Conservation (phyloP, 2,329 filamentous ascomycete species). For the Pezicula neosporulosa region DNA sequence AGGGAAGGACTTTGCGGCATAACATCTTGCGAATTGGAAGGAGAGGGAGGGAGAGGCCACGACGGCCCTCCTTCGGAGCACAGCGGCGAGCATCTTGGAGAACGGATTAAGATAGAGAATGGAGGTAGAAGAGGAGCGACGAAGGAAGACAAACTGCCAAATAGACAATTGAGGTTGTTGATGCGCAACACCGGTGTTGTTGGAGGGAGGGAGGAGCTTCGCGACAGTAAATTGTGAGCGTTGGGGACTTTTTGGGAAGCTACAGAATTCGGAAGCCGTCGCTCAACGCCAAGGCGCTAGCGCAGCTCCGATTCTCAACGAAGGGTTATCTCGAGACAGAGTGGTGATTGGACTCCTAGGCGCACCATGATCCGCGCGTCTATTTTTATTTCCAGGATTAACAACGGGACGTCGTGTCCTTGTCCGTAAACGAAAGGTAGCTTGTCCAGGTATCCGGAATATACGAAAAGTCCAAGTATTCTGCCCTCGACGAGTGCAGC, state of each 20-base stretch:
- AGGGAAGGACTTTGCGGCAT: constrained; percentile 73
- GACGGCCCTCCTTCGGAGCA: constrained; percentile 60
- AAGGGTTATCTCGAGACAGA: no score
- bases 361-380: no score
- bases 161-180: constrained; percentile 22
- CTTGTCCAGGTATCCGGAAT: no score
- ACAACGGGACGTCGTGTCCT: no score
- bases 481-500: constrained; percentile 33
- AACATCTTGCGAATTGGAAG: constrained; percentile 55
- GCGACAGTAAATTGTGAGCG: constrained; percentile 10
- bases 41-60: constrained; percentile 45
- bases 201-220: constrained; percentile 7
- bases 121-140: constrained; percentile 14
- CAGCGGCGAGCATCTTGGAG: constrained; percentile 57
- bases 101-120: constrained; percentile 9
- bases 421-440: no score
- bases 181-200: constrained; percentile 15
- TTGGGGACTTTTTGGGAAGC: constrained; percentile 17
- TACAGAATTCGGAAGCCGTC: neutral
- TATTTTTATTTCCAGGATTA: no score
- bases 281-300: no score
- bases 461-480: neutral
- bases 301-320: no score
- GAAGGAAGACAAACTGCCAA: constrained; percentile 10
- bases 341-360: no score